Evolutionary conservation across 305 asterid genomes (phyloP).

Genomic region (Fraxinus albicans): DNA sequence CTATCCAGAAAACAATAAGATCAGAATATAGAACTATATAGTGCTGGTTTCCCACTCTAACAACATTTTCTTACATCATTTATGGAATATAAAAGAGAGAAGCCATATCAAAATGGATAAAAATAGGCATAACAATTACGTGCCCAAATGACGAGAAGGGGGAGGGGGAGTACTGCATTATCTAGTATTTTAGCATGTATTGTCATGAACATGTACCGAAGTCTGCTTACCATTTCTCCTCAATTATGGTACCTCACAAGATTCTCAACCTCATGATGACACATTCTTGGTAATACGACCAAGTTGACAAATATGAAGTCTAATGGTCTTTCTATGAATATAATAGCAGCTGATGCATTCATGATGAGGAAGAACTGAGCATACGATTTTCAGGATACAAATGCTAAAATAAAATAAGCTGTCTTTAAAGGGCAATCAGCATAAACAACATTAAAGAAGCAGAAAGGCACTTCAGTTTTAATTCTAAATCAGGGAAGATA

Average conservation of each 20-base stretch:
- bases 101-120: background rate
- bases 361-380: background rate
- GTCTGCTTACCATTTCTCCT: background rate
- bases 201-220: background rate
- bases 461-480: background rate
- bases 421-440: background rate
- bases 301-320: background rate
- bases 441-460: background rate
- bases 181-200: background rate
- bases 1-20: background rate
- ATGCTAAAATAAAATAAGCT: background rate
- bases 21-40: background rate
- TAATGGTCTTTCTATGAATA: background rate
- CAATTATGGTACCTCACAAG: background rate
- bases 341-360: background rate
- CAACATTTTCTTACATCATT: background rate
- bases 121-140: background rate
- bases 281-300: background rate
- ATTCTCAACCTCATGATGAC: background rate
- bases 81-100: background rate
- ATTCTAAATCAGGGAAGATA: background rate
- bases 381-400: background rate
- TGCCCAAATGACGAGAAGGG: background rate
- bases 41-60: background rate
- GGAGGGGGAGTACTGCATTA: background rate